These are phyloP conservation scores for Cladosporium sp. DNA, from an alignment of 2,329 filamentous ascomycete genomes.

Conservation along the genomic window DNA sequence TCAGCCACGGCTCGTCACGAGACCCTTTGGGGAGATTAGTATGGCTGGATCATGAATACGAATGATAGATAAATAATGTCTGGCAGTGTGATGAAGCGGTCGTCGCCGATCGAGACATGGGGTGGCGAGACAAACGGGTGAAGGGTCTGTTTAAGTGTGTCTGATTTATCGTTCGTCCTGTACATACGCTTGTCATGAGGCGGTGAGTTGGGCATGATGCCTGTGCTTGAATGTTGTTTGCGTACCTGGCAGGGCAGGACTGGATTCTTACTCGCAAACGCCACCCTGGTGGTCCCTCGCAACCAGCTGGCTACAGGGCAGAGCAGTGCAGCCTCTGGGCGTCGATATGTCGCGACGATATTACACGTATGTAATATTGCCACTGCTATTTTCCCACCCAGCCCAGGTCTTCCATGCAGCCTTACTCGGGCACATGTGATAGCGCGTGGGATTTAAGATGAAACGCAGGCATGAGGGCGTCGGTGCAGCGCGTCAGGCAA, in stretches of 20 bases:
- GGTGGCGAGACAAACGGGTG: slow-evolving; percentile 8
- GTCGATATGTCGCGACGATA: slow-evolving; percentile 2
- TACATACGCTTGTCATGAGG: neutral
- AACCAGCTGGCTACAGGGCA: neutral
- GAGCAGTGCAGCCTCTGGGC: slow-evolving; percentile 1
- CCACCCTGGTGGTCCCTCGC: neutral
- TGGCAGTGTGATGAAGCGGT: slow-evolving; percentile 9
- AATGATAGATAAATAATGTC: neutral
- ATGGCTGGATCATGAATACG: neutral
- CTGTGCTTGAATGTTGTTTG: neutral
- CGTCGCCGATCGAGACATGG: neutral
- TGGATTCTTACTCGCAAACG: neutral
- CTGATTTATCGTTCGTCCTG: neutral
- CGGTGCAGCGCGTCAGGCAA: neutral
- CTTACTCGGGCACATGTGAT: neutral
- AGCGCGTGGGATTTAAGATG: slow-evolving; percentile 11
- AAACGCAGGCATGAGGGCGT: slow-evolving; percentile 10
- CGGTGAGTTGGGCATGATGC: neutral
- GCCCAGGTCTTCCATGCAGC: slow-evolving; percentile 5
- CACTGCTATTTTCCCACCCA: neutral
- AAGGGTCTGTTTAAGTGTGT: neutral
- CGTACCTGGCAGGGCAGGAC: neutral
- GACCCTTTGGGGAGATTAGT: slow-evolving; percentile 7
- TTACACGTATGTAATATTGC: neutral
- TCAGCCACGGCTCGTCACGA: slow-evolving; percentile 8